phyloP scores from a whole-genome alignment of 495 filamentous ascomycete genomes.

The Penicillium canescens region DNA sequence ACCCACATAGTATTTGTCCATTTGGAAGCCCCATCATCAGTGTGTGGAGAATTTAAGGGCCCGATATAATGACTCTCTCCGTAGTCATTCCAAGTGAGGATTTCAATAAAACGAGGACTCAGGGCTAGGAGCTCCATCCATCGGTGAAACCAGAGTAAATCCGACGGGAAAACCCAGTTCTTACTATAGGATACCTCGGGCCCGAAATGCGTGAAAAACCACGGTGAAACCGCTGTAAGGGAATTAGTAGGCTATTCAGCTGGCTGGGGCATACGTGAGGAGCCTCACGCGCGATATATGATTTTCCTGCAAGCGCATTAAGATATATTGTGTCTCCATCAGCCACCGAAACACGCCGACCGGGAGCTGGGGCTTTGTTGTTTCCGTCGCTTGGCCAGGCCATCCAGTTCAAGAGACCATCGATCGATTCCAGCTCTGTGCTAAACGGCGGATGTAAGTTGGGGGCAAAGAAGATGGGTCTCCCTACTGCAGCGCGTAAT shows the following conservation, averaged over 20 bases:
- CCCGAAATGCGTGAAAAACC: slow-evolving; percentile 42
- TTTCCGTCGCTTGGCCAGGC: slow-evolving; percentile 57
- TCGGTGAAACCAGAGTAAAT: too few relatives aligned
- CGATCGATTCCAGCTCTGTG: slow-evolving; percentile 31
- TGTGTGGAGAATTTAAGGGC: slow-evolving; percentile 45
- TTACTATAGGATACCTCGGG: slow-evolving; percentile 34
- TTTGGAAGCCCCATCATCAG: slow-evolving; percentile 56
- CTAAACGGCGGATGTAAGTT: slow-evolving; percentile 49
- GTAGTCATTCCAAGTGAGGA: slow-evolving; percentile 67
- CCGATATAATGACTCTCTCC: slow-evolving; percentile 58
- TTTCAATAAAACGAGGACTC: slow-evolving; percentile 52
- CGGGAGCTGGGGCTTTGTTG: slow-evolving; percentile 50
- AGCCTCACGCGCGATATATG: slow-evolving; percentile 51
- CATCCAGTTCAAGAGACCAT: slow-evolving; percentile 61
- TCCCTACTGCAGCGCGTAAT: slow-evolving; percentile 42
- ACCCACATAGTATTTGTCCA: slow-evolving; percentile 54
- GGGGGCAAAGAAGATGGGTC: slow-evolving; percentile 52
- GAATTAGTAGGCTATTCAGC: not conserved
- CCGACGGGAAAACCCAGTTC: slow-evolving; percentile 54
- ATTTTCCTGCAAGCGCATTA: slow-evolving; percentile 47
- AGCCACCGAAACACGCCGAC: slow-evolving; percentile 43
- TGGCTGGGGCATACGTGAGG: too few relatives aligned
- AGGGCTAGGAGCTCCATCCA: slow-evolving; percentile 50
- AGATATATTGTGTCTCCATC: slow-evolving; percentile 50
- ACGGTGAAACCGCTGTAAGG: slow-evolving; percentile 30